A percentile compares a stretch with the other conserved stretches of the same genome.
phyloP scores from a whole-genome alignment of 2,329 filamentous ascomycete species.

The Claviceps maximensis region DNA sequence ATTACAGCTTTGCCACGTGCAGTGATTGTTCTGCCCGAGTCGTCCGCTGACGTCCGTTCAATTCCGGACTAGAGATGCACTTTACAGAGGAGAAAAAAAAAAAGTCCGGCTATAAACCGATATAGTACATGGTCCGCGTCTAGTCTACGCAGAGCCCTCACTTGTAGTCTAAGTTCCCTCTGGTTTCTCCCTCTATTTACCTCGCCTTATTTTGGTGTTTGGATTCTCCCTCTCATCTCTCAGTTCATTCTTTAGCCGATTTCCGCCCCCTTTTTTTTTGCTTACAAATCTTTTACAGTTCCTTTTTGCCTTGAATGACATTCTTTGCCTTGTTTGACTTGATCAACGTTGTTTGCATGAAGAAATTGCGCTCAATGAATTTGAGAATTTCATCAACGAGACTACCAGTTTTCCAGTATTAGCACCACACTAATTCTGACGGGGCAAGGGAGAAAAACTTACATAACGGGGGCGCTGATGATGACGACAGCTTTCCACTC shows the following conservation, averaged over 20 bases:
- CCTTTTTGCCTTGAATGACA: slow-evolving; percentile 37
- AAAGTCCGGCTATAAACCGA: neutral
- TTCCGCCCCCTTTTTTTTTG: slow-evolving; percentile 8
- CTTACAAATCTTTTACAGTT: slow-evolving; percentile 28
- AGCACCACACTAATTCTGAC: slow-evolving; percentile 8
- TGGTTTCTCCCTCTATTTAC: neutral
- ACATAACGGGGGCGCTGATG: slow-evolving; percentile 89
- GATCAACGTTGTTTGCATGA: slow-evolving; percentile 37
- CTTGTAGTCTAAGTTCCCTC: neutral
- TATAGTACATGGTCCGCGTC: slow-evolving; percentile 18
- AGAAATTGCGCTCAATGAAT: slow-evolving; percentile 55
- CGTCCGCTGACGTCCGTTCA: no score
- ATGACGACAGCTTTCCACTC: slow-evolving; percentile 88
- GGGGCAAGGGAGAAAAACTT: slow-evolving; percentile 30
- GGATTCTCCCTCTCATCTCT: neutral
- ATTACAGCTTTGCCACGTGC: no score
- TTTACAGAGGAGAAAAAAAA: no score
- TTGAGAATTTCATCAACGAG: slow-evolving; percentile 78
- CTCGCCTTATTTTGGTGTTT: neutral
- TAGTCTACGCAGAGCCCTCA: slow-evolving; percentile 15
- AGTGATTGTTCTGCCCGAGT: no score
- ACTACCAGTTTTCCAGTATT: slow-evolving; percentile 28
- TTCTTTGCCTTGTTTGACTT: slow-evolving; percentile 22
- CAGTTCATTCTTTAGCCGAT: slow-evolving; percentile 7
- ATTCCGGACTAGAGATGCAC: no score